Evolutionary conservation across 495 filamentous ascomycete genomes (phyloP).

Genomic region (Neurospora cerealis): DNA sequence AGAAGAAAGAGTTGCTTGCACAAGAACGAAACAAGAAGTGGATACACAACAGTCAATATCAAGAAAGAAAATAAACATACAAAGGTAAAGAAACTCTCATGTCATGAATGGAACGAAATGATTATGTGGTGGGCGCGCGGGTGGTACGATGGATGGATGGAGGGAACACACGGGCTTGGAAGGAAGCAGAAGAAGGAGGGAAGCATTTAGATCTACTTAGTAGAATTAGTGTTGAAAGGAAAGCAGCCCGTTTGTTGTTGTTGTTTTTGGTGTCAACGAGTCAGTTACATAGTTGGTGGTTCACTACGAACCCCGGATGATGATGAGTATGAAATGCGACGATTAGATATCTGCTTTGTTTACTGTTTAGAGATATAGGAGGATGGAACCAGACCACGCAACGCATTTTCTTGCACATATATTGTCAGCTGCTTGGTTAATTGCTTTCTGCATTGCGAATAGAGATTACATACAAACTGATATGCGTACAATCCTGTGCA

Average conservation of each 20-base stretch:
- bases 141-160: neutral
- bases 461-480: neutral
- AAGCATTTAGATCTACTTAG: neutral
- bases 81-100: slow-evolving; percentile 1
- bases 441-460: neutral
- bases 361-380: neutral
- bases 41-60: neutral
- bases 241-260: neutral
- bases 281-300: neutral
- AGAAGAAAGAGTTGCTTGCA: neutral
- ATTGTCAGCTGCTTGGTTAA: neutral
- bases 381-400: neutral
- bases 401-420: neutral
- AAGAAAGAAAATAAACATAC: neutral
- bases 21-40: neutral
- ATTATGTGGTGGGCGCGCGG: neutral
- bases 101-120: slow-evolving; percentile 1
- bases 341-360: neutral
- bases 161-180: neutral
- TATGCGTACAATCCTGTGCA: neutral
- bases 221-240: neutral
- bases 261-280: neutral
- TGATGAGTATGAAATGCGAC: neutral
- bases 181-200: neutral
- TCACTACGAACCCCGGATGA: neutral